These are phyloP conservation scores for Colletotrichum liaoningense DNA, from an alignment of 2,329 filamentous ascomycete genomes.

Conservation along the genomic window DNA sequence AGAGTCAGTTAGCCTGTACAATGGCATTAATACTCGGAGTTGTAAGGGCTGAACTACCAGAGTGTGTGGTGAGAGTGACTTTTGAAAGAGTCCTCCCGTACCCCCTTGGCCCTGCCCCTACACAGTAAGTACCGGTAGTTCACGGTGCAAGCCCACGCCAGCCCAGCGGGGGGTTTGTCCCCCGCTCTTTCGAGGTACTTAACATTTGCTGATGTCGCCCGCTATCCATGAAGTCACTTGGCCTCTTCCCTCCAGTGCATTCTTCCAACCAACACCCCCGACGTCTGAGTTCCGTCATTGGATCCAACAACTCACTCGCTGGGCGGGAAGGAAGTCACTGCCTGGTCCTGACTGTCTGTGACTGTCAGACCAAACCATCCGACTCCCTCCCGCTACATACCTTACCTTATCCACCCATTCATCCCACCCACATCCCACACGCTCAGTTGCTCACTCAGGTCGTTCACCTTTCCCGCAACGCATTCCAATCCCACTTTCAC, in stretches of 20 bases:
- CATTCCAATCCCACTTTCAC: conserved; percentile 3
- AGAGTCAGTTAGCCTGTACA: not conserved
- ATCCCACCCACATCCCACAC: not conserved
- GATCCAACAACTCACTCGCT: not conserved
- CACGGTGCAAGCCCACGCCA: not conserved
- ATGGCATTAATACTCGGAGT: not conserved
- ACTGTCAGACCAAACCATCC: conserved; percentile 5
- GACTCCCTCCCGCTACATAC: conserved; percentile 1
- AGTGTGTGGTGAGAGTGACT: not conserved
- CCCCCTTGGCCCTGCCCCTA: not conserved
- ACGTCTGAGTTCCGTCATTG: not conserved
- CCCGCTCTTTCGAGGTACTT: not conserved
- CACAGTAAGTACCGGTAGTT: not conserved
- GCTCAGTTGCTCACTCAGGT: not conserved
- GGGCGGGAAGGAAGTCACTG: not conserved
- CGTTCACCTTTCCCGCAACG: conserved; percentile 1
- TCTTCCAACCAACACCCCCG: not conserved
- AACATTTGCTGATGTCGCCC: not conserved
- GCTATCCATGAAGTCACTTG: not conserved
- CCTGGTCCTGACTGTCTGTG: not conserved
- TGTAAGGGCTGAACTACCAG: not conserved
- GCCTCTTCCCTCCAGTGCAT: not conserved
- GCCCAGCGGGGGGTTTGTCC: not conserved
- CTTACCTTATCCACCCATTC: not conserved
- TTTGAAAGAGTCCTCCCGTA: not conserved